Conservation (phyloP, 176 grass and related monocot species). For the Oryza longistaminata region DNA sequence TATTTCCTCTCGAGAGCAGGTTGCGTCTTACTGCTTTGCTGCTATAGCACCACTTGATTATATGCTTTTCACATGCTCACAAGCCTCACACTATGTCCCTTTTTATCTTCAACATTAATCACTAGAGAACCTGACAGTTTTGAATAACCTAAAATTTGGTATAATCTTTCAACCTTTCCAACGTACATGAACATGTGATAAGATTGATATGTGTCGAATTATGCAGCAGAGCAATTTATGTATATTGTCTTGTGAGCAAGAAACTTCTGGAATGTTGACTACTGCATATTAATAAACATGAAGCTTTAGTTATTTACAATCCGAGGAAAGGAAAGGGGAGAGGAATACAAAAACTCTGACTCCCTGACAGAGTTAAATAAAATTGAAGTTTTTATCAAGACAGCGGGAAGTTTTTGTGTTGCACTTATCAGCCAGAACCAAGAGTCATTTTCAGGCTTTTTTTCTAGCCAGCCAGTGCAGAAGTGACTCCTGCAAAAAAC, state of each 20-base stretch:
- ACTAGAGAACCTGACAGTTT: not conserved
- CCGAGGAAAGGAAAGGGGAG: not conserved
- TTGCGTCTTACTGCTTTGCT: conserved; percentile 38
- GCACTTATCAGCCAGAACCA: too few species aligned
- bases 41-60: not conserved
- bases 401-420: not conserved
- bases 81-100: not conserved
- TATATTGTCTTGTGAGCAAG: not conserved
- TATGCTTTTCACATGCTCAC: not conserved
- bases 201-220: not conserved
- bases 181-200: not conserved
- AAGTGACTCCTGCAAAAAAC: too few species aligned
- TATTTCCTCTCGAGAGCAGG: conserved; percentile 98
- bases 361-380: not conserved
- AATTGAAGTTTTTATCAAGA: not conserved
- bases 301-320: not conserved
- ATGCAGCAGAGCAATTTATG: not conserved
- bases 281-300: not conserved
- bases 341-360: not conserved
- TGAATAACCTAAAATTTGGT: not conserved
- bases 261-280: conserved; percentile 8
- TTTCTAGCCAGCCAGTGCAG: too few species aligned
- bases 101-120: conserved; percentile 13
- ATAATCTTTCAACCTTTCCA: not conserved
- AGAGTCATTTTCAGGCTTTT: too few species aligned